phyloP scores from a whole-genome alignment of 495 filamentous ascomycete genomes.

The Aspergillus olivimuriae region DNA sequence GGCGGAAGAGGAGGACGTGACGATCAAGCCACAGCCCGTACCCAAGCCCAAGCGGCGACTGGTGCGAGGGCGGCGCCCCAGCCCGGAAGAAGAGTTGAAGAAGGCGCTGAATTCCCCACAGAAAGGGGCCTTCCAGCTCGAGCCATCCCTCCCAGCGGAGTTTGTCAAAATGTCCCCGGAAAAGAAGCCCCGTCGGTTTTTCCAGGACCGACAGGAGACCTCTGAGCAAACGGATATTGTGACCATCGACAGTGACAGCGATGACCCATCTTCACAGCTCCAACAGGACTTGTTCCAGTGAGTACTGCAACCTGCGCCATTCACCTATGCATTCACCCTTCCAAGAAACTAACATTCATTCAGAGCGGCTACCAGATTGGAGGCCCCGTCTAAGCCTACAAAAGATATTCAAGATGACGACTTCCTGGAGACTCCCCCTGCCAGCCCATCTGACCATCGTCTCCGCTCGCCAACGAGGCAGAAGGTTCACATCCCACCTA shows the following conservation, averaged over 20 bases:
- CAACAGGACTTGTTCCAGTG: slow-evolving; percentile 19
- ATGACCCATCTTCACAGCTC: slow-evolving; percentile 18
- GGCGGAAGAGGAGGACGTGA: slow-evolving; percentile 24
- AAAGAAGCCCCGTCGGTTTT: slow-evolving; percentile 12
- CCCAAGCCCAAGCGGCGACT: slow-evolving; percentile 26
- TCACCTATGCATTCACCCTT: slow-evolving; percentile 7
- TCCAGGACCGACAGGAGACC: slow-evolving; percentile 16
- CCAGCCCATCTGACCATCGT: slow-evolving; percentile 35
- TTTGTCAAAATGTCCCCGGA: slow-evolving; percentile 13
- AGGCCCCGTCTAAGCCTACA: slow-evolving; percentile 19
- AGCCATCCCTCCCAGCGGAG: slow-evolving; percentile 17
- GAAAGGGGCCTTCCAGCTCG: slow-evolving; percentile 13
- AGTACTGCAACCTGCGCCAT: slow-evolving; percentile 17
- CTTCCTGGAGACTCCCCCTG: slow-evolving; percentile 34
- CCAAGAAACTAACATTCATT: slow-evolving; percentile 6
- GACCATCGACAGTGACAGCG: no score
- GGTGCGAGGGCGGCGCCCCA: slow-evolving; percentile 29
- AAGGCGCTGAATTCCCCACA: slow-evolving; percentile 9
- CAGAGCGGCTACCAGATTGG: slow-evolving; percentile 13
- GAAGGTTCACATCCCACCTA: slow-evolving; percentile 42
- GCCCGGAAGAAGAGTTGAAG: slow-evolving; percentile 13
- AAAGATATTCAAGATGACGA: slow-evolving; percentile 10
- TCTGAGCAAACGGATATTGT: slow-evolving; percentile 18
- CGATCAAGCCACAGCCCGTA: slow-evolving; percentile 19
- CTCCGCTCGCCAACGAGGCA: slow-evolving; percentile 49